A percentile compares a stretch with the other conserved stretches of the same genome.
Conservation (phyloP, 306 rosid genomes). For the Quercus berberidifolia region DNA sequence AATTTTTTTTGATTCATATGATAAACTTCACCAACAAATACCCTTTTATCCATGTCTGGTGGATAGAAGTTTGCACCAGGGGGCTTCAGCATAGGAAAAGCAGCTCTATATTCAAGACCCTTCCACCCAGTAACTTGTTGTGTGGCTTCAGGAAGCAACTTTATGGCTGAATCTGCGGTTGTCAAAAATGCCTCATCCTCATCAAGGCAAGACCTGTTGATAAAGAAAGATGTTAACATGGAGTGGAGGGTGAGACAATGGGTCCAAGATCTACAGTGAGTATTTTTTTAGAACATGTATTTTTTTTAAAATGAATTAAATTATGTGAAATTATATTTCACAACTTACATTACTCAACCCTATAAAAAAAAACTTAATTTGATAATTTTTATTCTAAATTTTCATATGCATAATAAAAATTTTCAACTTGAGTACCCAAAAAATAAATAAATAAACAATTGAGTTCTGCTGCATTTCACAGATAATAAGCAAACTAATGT, state of each 20-base stretch:
- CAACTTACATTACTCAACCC: too few species aligned
- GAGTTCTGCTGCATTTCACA: not conserved
- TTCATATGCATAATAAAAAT: not conserved
- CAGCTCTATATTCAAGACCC: constrained; percentile 83
- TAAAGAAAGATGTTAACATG: constrained; percentile 5
- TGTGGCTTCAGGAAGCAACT: constrained; percentile 66
- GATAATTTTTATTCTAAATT: not conserved
- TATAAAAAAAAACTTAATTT: not conserved
- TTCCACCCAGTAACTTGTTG: constrained; percentile 62
- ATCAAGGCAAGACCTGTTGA: constrained; percentile 77
- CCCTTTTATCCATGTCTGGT: constrained; percentile 92
- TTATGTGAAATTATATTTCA: too few species aligned
- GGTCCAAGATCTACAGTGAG: too few species aligned
- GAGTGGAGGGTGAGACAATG: too few species aligned
- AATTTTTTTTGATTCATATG: constrained; percentile 2
- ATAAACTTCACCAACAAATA: constrained; percentile 25
- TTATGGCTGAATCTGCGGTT: constrained; percentile 84
- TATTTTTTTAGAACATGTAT: too few species aligned
- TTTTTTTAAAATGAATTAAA: too few species aligned
- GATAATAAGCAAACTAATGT: too few species aligned
- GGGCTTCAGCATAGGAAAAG: constrained; percentile 73
- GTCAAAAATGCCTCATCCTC: constrained; percentile 83
- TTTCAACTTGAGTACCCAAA: not conserved
- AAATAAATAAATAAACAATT: not conserved
- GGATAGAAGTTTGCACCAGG: constrained; percentile 96